Evolutionary conservation across 352 stramenopile species (phyloP).

Genomic region (Pythium sukuiense): DNA sequence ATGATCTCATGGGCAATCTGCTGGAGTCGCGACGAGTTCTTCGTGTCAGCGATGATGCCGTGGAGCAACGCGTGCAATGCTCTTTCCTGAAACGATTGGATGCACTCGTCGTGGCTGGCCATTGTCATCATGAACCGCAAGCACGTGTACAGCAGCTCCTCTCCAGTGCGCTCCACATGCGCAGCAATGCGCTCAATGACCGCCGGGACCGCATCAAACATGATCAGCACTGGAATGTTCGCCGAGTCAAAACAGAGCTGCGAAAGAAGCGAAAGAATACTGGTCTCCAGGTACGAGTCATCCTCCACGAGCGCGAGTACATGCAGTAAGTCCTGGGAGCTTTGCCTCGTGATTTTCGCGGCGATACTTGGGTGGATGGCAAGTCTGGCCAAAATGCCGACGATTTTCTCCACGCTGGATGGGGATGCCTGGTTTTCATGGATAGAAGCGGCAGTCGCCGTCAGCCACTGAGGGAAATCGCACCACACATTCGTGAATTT

Average conservation of each 20-base stretch:
- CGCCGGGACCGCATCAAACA: conserved; percentile 40
- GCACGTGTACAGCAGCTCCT: conserved; percentile 32
- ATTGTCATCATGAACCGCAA: conserved; percentile 37
- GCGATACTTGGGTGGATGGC: conserved; percentile 27
- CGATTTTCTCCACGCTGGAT: conserved; percentile 43
- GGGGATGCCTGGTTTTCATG: conserved; percentile 23
- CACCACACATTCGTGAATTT: conserved; percentile 31
- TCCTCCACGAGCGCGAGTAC: conserved; percentile 27
- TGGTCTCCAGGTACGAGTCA: conserved; percentile 30
- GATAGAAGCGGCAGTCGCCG: conserved; percentile 31
- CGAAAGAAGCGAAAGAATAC: conserved; percentile 33
- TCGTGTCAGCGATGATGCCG: conserved; percentile 10
- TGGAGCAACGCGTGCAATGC: conserved; percentile 9
- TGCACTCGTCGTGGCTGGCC: conserved; percentile 9
- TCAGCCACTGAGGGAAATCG: conserved; percentile 35
- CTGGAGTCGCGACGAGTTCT: conserved; percentile 11
- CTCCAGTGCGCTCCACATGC: conserved; percentile 26
- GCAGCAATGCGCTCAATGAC: conserved; percentile 32
- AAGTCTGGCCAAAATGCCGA: conserved; percentile 41
- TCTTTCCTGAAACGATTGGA: conserved; percentile 10
- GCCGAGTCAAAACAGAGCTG: conserved; percentile 36
- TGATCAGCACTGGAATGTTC: conserved; percentile 36
- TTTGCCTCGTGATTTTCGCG: conserved; percentile 25
- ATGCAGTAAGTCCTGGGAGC: conserved; percentile 33
- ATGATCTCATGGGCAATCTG: conserved; percentile 16